Evolutionary conservation across 1,284 basidiomycete genomes (phyloP).

Genomic region (Cutaneotrichosporon cavernicola): DNA sequence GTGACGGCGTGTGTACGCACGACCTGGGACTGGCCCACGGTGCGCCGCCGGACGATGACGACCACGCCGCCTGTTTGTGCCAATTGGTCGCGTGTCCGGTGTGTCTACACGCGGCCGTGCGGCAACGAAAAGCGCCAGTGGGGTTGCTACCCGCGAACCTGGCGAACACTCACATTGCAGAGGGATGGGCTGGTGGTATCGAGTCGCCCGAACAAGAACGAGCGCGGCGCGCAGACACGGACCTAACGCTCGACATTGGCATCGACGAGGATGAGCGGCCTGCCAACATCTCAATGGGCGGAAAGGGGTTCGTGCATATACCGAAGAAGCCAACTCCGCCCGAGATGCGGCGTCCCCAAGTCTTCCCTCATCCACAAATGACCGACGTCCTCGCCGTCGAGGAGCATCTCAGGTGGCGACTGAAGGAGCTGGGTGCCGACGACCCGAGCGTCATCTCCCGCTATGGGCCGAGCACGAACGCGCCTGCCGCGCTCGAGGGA

Average conservation of each 20-base stretch:
- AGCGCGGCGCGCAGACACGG: slow-evolving; percentile 21
- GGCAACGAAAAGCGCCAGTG: slow-evolving; percentile 37
- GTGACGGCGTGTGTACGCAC: slow-evolving; percentile 26
- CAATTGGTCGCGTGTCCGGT: slow-evolving; percentile 43
- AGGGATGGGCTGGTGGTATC: slow-evolving; percentile 40
- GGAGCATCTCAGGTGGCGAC: slow-evolving; percentile 51
- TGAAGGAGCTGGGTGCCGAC: slow-evolving; percentile 51
- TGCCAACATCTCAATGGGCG: slow-evolving; percentile 28
- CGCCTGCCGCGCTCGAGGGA: slow-evolving; percentile 42
- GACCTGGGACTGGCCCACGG: slow-evolving; percentile 30
- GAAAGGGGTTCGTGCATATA: slow-evolving; percentile 44
- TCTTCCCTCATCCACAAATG: slow-evolving; percentile 53
- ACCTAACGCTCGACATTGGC: slow-evolving; percentile 10
- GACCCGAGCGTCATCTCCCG: slow-evolving; percentile 47
- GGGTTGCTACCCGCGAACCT: slow-evolving; percentile 41
- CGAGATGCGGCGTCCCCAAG: slow-evolving; percentile 20
- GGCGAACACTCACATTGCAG: slow-evolving; percentile 22
- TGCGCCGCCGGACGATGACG: slow-evolving; percentile 27
- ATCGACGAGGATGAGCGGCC: slow-evolving; percentile 14
- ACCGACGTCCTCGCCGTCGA: slow-evolving; percentile 53
- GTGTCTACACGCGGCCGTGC: slow-evolving; percentile 37
- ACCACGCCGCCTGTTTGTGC: slow-evolving; percentile 47
- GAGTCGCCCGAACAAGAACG: slow-evolving; percentile 39
- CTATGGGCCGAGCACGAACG: slow-evolving; percentile 46
- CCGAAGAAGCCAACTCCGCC: slow-evolving; percentile 25